phyloP scores from a whole-genome alignment of 1,284 basidiomycete genomes.

The Leucoagaricus sp. region DNA sequence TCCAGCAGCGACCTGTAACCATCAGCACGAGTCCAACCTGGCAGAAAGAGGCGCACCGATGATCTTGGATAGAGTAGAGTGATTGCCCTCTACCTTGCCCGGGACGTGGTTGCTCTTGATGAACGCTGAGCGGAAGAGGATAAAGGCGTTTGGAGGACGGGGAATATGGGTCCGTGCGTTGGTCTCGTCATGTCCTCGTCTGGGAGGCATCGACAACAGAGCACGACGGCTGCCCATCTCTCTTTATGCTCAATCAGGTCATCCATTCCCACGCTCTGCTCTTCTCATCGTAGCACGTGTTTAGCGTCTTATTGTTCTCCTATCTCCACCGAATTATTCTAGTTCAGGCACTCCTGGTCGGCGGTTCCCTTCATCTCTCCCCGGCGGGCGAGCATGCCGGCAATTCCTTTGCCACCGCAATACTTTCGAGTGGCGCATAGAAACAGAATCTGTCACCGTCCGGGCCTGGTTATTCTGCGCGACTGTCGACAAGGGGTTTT shows the following conservation, averaged over 20 bases:
- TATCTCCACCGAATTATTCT: slow-evolving; percentile 4
- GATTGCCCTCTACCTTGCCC: slow-evolving; percentile 75
- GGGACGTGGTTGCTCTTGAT: slow-evolving; percentile 79
- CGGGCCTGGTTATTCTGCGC: too few species aligned
- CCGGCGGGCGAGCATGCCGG: too few species aligned
- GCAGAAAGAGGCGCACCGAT: slow-evolving; percentile 39
- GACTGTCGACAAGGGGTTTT: too few species aligned
- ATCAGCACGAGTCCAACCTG: slow-evolving; percentile 11
- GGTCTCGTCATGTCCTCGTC: slow-evolving; percentile 9
- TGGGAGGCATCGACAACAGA: slow-evolving; percentile 11
- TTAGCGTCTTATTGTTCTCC: slow-evolving; percentile 8
- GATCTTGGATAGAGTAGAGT: slow-evolving; percentile 71
- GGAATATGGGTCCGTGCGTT: slow-evolving; percentile 60
- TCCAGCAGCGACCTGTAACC: slow-evolving; percentile 33
- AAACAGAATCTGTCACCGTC: too few species aligned
- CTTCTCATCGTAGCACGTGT: slow-evolving; percentile 6
- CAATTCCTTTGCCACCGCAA: too few species aligned
- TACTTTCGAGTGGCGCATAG: too few species aligned
- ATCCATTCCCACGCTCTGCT: slow-evolving; percentile 3
- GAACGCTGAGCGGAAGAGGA: slow-evolving; percentile 90
- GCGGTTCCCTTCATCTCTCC: too few species aligned
- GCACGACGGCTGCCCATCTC: not conserved
- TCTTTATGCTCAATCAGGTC: slow-evolving; percentile 16
- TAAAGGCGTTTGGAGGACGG: slow-evolving; percentile 93
- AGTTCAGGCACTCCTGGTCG: not conserved